Conservation (phyloP, 768 basidiomycete genomes). For the Lactarius trivialis region DNA sequence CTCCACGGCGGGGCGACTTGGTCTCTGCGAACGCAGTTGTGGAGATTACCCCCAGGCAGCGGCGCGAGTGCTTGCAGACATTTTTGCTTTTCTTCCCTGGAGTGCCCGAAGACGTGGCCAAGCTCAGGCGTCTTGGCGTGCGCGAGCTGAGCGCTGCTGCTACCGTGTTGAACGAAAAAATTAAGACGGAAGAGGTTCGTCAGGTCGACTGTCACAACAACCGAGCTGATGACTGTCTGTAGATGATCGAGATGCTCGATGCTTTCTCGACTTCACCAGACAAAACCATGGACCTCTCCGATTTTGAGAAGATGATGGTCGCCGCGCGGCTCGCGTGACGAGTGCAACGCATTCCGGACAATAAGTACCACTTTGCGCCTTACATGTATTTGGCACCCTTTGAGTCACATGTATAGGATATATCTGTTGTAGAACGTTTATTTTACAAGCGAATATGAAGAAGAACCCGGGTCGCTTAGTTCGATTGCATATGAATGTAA, state of each 20-base stretch:
- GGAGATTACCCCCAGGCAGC: constrained; percentile 47
- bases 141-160: constrained; percentile 59
- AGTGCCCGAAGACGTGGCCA: constrained; percentile 39
- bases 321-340: constrained; percentile 45
- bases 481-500: too few relatives aligned
- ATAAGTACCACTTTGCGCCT: background rate
- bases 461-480: too few relatives aligned
- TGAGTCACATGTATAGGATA: background rate
- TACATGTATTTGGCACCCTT: background rate
- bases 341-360: background rate
- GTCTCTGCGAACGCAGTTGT: background rate
- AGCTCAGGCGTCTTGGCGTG: constrained; percentile 51
- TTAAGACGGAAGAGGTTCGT: constrained; percentile 66
- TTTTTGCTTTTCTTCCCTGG: constrained; percentile 73
- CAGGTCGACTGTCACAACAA: background rate
- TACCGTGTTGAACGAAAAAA: constrained; percentile 58
- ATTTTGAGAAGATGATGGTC: constrained; percentile 75
- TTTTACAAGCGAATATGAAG: background rate
- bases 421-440: background rate
- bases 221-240: background rate
- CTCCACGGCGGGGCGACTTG: background rate
- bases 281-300: constrained; percentile 56
- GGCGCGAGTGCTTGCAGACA: constrained; percentile 45
- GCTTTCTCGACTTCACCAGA: constrained; percentile 65
- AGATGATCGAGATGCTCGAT: constrained; percentile 80